Evolutionary conservation across 2,329 filamentous ascomycete species (phyloP).

Genomic region (Fusarium globosum): DNA sequence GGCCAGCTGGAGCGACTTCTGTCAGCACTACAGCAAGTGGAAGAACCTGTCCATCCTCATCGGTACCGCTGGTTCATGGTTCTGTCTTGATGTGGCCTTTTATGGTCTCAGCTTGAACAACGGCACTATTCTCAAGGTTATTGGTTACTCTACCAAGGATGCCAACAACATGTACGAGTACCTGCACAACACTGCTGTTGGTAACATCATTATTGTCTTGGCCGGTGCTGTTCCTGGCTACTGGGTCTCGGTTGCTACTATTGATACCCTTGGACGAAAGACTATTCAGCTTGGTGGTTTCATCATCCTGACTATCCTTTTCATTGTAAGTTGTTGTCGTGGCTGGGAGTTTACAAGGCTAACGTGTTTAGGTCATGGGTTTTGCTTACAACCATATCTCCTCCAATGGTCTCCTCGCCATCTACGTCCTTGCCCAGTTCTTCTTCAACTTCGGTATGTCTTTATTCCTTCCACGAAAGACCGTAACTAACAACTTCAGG

Average conservation of each 20-base stretch:
- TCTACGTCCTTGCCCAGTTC: slow-evolving; percentile 68
- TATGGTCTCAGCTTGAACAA: slow-evolving; percentile 82
- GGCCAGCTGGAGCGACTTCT: slow-evolving; percentile 79
- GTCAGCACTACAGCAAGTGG: slow-evolving; percentile 74
- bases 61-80: slow-evolving; percentile 88
- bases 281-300: slow-evolving; percentile 78
- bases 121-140: slow-evolving; percentile 74
- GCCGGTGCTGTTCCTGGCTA: slow-evolving; percentile 85
- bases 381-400: slow-evolving; percentile 68
- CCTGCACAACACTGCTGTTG: slow-evolving; percentile 79
- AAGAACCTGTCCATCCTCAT: slow-evolving; percentile 78
- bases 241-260: slow-evolving; percentile 80
- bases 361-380: slow-evolving; percentile 60
- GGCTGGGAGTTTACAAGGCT: not conserved
- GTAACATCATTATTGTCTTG: slow-evolving; percentile 82
- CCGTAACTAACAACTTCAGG: slow-evolving; percentile 40
- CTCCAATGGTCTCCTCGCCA: slow-evolving; percentile 64
- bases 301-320: slow-evolving; percentile 68
- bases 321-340: slow-evolving; percentile 51
- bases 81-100: slow-evolving; percentile 73
- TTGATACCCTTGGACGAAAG: slow-evolving; percentile 81
- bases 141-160: slow-evolving; percentile 71
- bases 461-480: not conserved
- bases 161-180: slow-evolving; percentile 71
- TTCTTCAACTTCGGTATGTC: slow-evolving; percentile 66